Percentiles rank a stretch among this genome's conserved stretches.
Conservation (phyloP, 176 grass and related monocot species). For the Cocos nucifera region DNA sequence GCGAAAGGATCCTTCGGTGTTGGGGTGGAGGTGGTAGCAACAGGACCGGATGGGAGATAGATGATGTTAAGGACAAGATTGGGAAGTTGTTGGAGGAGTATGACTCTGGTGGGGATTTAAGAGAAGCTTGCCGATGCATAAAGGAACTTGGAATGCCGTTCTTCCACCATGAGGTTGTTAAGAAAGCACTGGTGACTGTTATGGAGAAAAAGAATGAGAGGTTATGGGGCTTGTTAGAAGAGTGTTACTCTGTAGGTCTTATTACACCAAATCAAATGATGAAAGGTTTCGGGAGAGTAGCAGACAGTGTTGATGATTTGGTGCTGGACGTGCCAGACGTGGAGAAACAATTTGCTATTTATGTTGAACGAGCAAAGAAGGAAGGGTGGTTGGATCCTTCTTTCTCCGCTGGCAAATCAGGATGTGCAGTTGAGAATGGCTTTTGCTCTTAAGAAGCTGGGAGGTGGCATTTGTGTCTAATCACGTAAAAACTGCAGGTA, state of each 20-base stretch:
- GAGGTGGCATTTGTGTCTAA: background rate
- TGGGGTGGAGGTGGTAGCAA: constrained; percentile 50
- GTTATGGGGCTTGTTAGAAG: constrained; percentile 42
- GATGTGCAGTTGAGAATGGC: constrained; percentile 9
- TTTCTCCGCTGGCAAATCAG: constrained; percentile 12
- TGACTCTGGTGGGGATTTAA: constrained; percentile 52
- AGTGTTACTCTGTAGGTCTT: constrained; percentile 56
- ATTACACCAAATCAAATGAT: constrained; percentile 66
- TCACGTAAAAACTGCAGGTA: background rate
- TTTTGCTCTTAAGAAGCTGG: constrained; percentile 15
- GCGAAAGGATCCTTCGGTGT: constrained; percentile 63
- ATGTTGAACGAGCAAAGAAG: constrained; percentile 53
- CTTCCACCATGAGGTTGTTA: constrained; percentile 87
- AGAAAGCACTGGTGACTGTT: constrained; percentile 58
- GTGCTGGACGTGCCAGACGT: constrained; percentile 69
- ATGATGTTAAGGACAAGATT: constrained; percentile 61
- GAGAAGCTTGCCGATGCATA: constrained; percentile 61
- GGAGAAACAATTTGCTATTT: constrained; percentile 33
- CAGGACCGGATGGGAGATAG: constrained; percentile 48
- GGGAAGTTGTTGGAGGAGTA: constrained; percentile 65
- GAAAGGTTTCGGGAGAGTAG: constrained; percentile 59
- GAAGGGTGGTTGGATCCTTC: constrained; percentile 40
- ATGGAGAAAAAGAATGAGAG: constrained; percentile 65
- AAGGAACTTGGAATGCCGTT: constrained; percentile 73
- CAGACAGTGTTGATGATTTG: constrained; percentile 55